A percentile compares a stretch with the other conserved stretches of the same genome.
These are phyloP conservation scores for Alternaria burnsii DNA, from an alignment of 2,329 filamentous ascomycete genomes.

Conservation along the genomic window DNA sequence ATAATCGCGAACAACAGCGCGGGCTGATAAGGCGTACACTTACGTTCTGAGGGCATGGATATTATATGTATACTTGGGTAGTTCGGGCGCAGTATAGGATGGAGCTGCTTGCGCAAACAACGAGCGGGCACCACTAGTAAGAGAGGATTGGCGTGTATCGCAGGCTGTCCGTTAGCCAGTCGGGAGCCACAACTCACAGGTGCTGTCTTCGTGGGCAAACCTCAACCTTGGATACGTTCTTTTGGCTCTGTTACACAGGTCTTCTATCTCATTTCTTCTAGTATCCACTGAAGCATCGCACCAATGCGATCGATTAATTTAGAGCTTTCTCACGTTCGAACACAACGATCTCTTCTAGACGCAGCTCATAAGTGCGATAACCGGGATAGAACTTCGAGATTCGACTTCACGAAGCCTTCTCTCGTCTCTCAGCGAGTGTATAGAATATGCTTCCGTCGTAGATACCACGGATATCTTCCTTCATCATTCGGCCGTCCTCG, in stretches of 20 bases:
- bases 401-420: not conserved
- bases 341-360: not conserved
- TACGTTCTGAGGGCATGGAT: not conserved
- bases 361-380: fast-evolving
- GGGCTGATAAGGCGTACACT: not conserved
- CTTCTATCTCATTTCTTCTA: not conserved
- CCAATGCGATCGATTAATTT: not conserved
- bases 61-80: not conserved
- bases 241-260: not conserved
- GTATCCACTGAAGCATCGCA: not conserved
- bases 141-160: not conserved
- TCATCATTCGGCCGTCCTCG: constrained; percentile 63
- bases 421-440: constrained; percentile 27
- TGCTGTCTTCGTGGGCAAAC: fast-evolving
- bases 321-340: not conserved
- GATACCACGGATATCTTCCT: constrained; percentile 64
- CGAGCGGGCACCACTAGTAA: not conserved
- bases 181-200: not conserved
- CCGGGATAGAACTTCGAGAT: fast-evolving
- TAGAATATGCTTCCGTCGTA: constrained; percentile 64
- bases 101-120: not conserved
- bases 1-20: not conserved
- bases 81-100: too few species aligned
- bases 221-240: fast-evolving
- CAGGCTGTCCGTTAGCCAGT: too few species aligned